Base-by-base conservation (phyloP, 345 rosid species). In the Raphanus raphanistrum region DNA sequence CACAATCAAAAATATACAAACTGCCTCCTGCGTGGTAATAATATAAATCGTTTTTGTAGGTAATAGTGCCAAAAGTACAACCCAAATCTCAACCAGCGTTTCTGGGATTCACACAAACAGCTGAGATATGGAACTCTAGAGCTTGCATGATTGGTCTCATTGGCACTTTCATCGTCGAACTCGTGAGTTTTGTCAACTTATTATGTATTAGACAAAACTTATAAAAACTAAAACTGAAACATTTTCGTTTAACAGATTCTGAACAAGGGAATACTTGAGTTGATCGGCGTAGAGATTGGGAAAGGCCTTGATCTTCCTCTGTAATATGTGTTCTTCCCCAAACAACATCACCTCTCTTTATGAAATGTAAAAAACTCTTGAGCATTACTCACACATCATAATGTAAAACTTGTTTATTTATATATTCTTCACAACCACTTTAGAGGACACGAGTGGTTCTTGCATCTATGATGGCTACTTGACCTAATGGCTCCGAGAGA, bases 261-360 rank as follows among this genome's bases (percentile, higher is more conserved):
- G 65, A 85, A 92, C 86, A 94, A 85, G 75, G 97, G 95, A 60
- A 82, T 92, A 67, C 97, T 94, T 2, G 83, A 94, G 71, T 26
- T 86, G 60, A 87, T 94, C 28, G 97, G 98, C 13, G 87, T 94
- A 57, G 97, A 94, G 6, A 76, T 88, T 58, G 98, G 98, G 5
- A 92, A 89, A 85, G 97, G 98, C 11, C 97, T 94, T 70, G 84
- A 94, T 80, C 74, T 94, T 78, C 97, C 97, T 85, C 92, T 94
- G 35, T 76, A 52, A 35, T 0, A 67, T 5, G 28, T 15, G 28
- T 62, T 38, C 35, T 11, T 63, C 5, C 10, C 21, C 21, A 21
- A 21, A 21, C 21, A 21, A 21, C 21, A 21, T 21, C 21, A 21
- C 21, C 25, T 11, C 7, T n/a, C 0, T 63, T 9, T 38, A 7